Conservation (phyloP, 257 asterid species). For the Ballota nigra region DNA sequence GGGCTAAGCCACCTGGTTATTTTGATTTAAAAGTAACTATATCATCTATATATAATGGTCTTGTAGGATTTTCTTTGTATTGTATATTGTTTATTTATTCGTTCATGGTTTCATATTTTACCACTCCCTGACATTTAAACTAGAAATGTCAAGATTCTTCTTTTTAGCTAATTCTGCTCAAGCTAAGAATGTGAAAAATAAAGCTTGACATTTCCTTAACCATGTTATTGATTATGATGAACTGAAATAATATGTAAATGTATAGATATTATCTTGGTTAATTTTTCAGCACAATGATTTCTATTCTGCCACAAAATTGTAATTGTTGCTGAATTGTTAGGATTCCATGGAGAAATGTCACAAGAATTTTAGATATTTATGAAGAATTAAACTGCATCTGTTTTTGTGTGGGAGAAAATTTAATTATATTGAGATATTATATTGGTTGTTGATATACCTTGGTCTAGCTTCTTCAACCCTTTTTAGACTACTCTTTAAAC, state of each 20-base stretch:
- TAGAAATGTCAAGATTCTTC: background rate
- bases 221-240: background rate
- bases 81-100: background rate
- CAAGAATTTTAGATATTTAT: too few relatives aligned
- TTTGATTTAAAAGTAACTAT: background rate
- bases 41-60: background rate
- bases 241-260: conserved; percentile 19
- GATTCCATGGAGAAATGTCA: too few relatives aligned
- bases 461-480: too few relatives aligned
- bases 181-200: background rate
- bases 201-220: background rate
- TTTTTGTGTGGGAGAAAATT: too few relatives aligned
- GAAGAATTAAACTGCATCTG: too few relatives aligned
- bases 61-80: background rate
- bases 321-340: too few relatives aligned
- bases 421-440: too few relatives aligned
- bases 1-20: too few relatives aligned
- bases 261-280: conserved; percentile 20
- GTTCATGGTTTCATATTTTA: background rate
- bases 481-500: too few relatives aligned
- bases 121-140: background rate
- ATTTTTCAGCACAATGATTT: conserved; percentile 84
- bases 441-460: too few relatives aligned
- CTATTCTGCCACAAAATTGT: conserved; percentile 94
- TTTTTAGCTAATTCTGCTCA: conserved; percentile 1